Evolutionary conservation across 768 basidiomycete genomes (phyloP).

Genomic region (Russula sp.): DNA sequence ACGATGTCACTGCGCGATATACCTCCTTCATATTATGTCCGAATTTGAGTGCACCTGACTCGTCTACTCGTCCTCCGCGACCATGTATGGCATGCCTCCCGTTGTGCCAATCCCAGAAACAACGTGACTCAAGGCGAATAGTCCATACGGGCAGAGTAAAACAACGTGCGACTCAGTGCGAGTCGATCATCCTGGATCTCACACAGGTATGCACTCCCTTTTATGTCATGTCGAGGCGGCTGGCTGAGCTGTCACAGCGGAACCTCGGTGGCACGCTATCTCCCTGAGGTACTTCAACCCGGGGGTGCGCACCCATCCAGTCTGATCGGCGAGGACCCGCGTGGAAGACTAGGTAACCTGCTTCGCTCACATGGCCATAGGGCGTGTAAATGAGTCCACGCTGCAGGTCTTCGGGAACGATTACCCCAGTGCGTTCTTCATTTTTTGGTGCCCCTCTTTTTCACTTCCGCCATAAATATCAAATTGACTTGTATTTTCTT

Average conservation of each 20-base stretch:
- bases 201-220: constrained; percentile 54
- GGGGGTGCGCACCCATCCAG: constrained; percentile 96
- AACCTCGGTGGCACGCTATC: constrained; percentile 74
- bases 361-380: constrained; percentile 95
- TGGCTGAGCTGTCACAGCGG: constrained; percentile 46
- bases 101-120: constrained; percentile 91
- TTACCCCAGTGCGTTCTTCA: constrained; percentile 71
- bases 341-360: constrained; percentile 91
- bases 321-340: constrained; percentile 90
- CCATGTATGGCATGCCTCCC: constrained; percentile 94
- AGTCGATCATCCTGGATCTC: constrained; percentile 85
- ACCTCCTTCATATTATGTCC: constrained; percentile 81
- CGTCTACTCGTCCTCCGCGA: constrained; percentile 97
- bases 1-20: constrained; percentile 89
- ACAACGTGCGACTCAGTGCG: constrained; percentile 91
- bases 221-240: not conserved
- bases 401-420: constrained; percentile 90
- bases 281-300: constrained; percentile 98
- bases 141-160: constrained; percentile 96
- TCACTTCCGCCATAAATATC: not conserved
- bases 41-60: constrained; percentile 81
- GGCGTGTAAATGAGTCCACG: constrained; percentile 64
- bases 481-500: constrained; percentile 1
- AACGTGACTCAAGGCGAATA: constrained; percentile 82
- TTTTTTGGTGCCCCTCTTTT: not conserved